phyloP scores from a whole-genome alignment of 192 early-diverging fungal species.

The Phycomyces nitens region DNA sequence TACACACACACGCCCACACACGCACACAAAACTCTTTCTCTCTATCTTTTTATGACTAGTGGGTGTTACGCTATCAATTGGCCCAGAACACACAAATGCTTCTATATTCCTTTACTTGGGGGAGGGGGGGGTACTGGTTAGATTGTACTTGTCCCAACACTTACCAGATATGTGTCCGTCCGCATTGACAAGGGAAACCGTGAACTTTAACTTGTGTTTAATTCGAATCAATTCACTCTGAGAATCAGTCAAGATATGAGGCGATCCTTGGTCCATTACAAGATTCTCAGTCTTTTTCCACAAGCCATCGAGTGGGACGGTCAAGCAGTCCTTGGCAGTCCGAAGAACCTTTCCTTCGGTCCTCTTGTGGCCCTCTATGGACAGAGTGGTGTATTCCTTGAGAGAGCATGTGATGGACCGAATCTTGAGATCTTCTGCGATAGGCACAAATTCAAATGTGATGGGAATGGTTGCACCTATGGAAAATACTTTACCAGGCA shows the following conservation, averaged over 20 bases:
- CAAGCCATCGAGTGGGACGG: neutral
- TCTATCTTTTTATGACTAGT: no score
- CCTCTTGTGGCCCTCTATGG: slow-evolving; percentile 20
- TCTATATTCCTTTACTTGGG: neutral
- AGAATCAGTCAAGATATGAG: slow-evolving; percentile 24
- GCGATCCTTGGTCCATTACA: neutral
- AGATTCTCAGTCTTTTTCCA: slow-evolving; percentile 20
- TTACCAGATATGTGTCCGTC: slow-evolving; percentile 41
- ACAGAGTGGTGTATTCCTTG: slow-evolving; percentile 55
- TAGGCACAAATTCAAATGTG: slow-evolving; percentile 47
- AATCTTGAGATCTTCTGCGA: slow-evolving; percentile 46
- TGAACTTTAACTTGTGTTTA: slow-evolving; percentile 38
- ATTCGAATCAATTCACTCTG: slow-evolving; percentile 34
- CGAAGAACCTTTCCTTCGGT: slow-evolving; percentile 17
- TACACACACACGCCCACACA: no score
- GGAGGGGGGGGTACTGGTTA: neutral
- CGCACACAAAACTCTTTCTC: no score
- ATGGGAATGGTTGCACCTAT: slow-evolving; percentile 52
- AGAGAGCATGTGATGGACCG: slow-evolving; percentile 42
- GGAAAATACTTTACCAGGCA: slow-evolving; percentile 48
- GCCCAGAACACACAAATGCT: no score
- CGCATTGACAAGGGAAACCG: slow-evolving; percentile 21
- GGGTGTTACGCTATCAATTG: no score
- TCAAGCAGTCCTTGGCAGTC: slow-evolving; percentile 10
- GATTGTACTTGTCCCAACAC: neutral